phyloP scores from a whole-genome alignment of 1,284 basidiomycete genomes.

The Inonotus hispidus region DNA sequence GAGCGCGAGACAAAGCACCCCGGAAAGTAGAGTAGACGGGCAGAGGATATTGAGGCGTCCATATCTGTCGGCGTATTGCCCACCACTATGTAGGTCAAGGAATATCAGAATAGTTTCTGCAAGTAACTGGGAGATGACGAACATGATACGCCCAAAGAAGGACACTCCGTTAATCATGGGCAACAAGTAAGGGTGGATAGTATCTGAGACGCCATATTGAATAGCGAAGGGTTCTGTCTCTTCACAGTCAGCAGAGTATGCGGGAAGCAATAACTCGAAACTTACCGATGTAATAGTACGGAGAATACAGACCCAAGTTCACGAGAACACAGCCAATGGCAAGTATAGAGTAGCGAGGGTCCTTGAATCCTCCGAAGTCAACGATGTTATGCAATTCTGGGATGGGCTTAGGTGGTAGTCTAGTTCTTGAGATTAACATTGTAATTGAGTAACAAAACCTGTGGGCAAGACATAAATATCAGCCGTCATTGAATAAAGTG shows the following conservation, averaged over 20 bases:
- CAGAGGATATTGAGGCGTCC: constrained; percentile 7
- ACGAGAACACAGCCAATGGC: constrained; percentile 6
- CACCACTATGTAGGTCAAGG: not conserved
- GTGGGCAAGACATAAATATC: not conserved
- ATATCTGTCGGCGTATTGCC: not conserved
- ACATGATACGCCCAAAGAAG: constrained; percentile 2
- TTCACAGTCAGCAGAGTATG: not conserved
- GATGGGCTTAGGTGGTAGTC: constrained; percentile 4
- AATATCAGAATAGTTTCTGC: not conserved
- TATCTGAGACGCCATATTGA: not conserved
- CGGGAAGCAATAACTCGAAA: not conserved
- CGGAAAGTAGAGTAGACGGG: not conserved
- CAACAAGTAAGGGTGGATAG: not conserved
- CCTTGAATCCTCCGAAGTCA: constrained; percentile 5
- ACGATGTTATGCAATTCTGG: not conserved
- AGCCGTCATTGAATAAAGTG: not conserved
- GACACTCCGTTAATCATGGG: constrained; percentile 9
- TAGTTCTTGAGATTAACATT: constrained; percentile 4
- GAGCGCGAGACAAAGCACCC: constrained; percentile 2
- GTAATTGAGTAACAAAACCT: constrained; percentile 3
- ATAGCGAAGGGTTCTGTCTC: constrained; percentile 3
- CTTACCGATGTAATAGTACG: constrained; percentile 4
- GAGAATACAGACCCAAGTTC: constrained; percentile 5
- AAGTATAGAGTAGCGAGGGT: constrained; percentile 2
- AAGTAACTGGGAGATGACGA: not conserved